Evolutionary conservation across 2,329 filamentous ascomycete genomes (phyloP).

Genomic region (Fusarium nodosum): DNA sequence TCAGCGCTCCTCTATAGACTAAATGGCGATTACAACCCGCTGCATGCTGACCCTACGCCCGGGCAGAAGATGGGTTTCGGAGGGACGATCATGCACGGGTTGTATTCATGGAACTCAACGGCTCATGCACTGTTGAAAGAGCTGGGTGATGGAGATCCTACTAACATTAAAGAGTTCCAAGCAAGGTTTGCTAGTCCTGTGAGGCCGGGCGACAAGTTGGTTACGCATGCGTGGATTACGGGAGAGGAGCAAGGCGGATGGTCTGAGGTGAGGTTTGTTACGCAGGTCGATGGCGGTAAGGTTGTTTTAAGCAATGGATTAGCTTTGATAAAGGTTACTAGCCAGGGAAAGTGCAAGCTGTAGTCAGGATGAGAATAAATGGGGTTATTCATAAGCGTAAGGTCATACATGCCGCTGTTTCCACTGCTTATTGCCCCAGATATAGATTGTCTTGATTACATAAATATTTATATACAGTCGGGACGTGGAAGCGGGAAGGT

Average conservation of each 20-base stretch:
- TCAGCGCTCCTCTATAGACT: slow-evolving; percentile 59
- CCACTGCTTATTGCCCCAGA: too few species aligned
- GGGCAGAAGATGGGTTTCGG: slow-evolving; percentile 60
- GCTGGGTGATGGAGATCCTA: slow-evolving; percentile 58
- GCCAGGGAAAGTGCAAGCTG: slow-evolving; percentile 2
- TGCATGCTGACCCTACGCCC: slow-evolving; percentile 60
- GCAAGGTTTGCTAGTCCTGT: slow-evolving; percentile 62
- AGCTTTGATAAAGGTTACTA: slow-evolving; percentile 7
- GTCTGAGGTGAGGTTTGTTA: slow-evolving; percentile 17
- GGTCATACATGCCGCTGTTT: too few species aligned
- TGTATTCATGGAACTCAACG: slow-evolving; percentile 63
- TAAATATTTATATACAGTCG: too few species aligned
- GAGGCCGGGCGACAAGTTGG: slow-evolving; percentile 61
- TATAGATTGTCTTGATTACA: too few species aligned
- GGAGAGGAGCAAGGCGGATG: slow-evolving; percentile 18
- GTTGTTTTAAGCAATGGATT: slow-evolving; percentile 21
- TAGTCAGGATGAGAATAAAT: not conserved
- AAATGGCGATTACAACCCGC: slow-evolving; percentile 64
- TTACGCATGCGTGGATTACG: slow-evolving; percentile 60
- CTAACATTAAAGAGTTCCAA: slow-evolving; percentile 58
- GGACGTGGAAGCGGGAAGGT: too few species aligned
- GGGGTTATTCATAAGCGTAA: too few species aligned
- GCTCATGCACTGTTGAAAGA: slow-evolving; percentile 59
- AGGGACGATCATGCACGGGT: slow-evolving; percentile 61
- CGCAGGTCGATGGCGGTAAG: slow-evolving; percentile 13